Evolutionary conservation across 2,329 filamentous ascomycete species (phyloP), one percentile per base, ranked within the genome.

Genomic region (Blastomyces gilchristii): DNA sequence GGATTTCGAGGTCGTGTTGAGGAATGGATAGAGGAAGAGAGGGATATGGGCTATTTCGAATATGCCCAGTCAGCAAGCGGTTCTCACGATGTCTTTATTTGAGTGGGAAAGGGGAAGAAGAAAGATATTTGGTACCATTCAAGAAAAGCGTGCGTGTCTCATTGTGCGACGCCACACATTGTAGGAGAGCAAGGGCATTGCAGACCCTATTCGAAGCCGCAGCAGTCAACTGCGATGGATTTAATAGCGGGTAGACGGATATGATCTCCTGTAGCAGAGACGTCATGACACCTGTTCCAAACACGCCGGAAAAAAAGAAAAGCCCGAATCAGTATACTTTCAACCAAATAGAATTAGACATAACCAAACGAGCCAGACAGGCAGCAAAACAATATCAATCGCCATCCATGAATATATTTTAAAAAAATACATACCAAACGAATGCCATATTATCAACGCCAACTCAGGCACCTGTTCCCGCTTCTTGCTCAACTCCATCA

Each of bases 1-100:
- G 41, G 92, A 97, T 77, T 99, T 99, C 43, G 94, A 97, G 0
- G 94, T 99, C 3, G 94, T 99, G 79, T 99, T 99, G 66, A 99
- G 85, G 73, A 99, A 99, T 0, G 94, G 94, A 71, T 99, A 99
- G 63, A 99, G 86, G 76, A 97, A 99, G 60, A 99, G 85, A 8
- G 94, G 94, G 64, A 99, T 97, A 72, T 99, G 94, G 49, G 94
- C 94, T 97, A 71, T 54, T 54, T 54, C 14, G 31, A 0, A 28
- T 7, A 18, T 18, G n/a, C 14, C 14, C 39, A 37, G 52, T 54
- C 22, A 54, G n/a, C 16, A 37, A 54, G 14, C 4, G 18, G 52
- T 54, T 54, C 31, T 54, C 28, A 54, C 22, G 22, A 28, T 28
- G 14, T 8, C 37, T 18, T 16, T 9, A 34, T 54, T 37, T 54